phyloP scores from a whole-genome alignment of 192 early-diverging fungal genomes.

The Coemansia erecta region DNA sequence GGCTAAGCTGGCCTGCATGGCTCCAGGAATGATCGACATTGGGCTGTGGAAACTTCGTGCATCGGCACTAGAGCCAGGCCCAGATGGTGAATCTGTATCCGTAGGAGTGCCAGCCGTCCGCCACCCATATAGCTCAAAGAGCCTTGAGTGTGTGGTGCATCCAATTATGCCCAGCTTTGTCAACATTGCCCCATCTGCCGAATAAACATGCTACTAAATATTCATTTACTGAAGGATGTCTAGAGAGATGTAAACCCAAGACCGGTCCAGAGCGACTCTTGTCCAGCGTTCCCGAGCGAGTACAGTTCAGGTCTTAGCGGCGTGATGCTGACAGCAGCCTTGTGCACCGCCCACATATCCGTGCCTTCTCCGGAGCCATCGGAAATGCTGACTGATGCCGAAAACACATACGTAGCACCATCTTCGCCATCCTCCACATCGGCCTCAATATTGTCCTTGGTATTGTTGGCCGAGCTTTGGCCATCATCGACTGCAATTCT shows the following conservation, averaged over 20 bases:
- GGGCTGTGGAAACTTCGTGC: slow-evolving; percentile 37
- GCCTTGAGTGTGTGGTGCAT: slow-evolving; percentile 20
- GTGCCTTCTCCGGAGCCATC: slow-evolving; percentile 8
- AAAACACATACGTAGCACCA: slow-evolving; percentile 21
- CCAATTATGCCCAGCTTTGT: slow-evolving; percentile 37
- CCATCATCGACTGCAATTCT: slow-evolving; percentile 23
- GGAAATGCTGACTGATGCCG: slow-evolving; percentile 8
- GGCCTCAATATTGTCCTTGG: background rate
- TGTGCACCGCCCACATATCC: slow-evolving; percentile 22
- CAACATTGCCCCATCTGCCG: background rate
- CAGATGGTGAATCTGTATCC: background rate
- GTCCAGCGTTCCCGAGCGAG: slow-evolving; percentile 12
- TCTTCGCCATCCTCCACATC: slow-evolving; percentile 6
- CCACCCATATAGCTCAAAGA: slow-evolving; percentile 16
- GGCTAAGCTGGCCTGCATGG: slow-evolving; percentile 18
- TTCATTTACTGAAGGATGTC: background rate
- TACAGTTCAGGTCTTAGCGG: slow-evolving; percentile 20
- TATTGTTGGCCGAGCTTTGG: background rate
- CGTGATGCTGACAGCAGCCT: slow-evolving; percentile 17
- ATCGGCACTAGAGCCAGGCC: slow-evolving; percentile 1
- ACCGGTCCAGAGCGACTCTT: slow-evolving; percentile 8
- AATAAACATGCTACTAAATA: background rate
- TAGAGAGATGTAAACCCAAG: slow-evolving; percentile 18
- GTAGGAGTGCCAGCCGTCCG: background rate
- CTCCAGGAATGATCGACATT: slow-evolving; percentile 36